Evolutionary conservation across 805 yeast genomes (phyloP).

Genomic region (Saccharomycopsis javanensis): DNA sequence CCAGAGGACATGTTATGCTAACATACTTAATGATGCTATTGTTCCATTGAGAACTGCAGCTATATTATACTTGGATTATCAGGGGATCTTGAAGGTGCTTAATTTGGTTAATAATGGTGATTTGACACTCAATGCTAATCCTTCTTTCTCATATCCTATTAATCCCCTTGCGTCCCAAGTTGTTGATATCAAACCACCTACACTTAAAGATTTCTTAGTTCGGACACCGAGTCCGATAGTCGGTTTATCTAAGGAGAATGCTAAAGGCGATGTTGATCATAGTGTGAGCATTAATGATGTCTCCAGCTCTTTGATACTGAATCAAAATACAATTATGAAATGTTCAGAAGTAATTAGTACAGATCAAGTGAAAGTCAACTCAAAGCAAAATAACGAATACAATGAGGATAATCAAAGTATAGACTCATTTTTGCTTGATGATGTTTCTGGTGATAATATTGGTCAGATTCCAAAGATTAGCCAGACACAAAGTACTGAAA

Average conservation of each 20-base stretch:
- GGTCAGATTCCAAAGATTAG: slow-evolving; percentile 4
- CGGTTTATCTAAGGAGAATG: slow-evolving; percentile 7
- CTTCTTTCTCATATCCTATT: not conserved
- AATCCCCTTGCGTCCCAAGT: not conserved
- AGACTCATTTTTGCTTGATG: not conserved
- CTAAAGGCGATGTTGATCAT: not conserved
- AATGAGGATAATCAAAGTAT: not conserved
- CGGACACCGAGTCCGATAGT: not conserved
- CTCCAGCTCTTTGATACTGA: not conserved
- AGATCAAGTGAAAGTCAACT: too few species aligned
- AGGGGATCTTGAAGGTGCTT: slow-evolving; percentile 32
- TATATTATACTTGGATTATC: slow-evolving; percentile 57
- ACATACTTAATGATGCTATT: slow-evolving; percentile 69
- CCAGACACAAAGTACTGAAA: not conserved
- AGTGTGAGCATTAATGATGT: not conserved
- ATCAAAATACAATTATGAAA: not conserved
- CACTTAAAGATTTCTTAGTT: slow-evolving; percentile 34
- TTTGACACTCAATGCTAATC: not conserved
- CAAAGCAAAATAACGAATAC: not conserved
- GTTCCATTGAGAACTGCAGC: slow-evolving; percentile 73
- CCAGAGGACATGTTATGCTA: slow-evolving; percentile 66
- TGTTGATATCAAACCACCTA: slow-evolving; percentile 58
- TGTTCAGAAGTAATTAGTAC: too few species aligned
- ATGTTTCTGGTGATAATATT: not conserved
- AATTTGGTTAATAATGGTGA: slow-evolving; percentile 19